Evolutionary conservation across 371 early-diverging fungal genomes (phyloP).

Genomic region (Mucor racemosus): DNA sequence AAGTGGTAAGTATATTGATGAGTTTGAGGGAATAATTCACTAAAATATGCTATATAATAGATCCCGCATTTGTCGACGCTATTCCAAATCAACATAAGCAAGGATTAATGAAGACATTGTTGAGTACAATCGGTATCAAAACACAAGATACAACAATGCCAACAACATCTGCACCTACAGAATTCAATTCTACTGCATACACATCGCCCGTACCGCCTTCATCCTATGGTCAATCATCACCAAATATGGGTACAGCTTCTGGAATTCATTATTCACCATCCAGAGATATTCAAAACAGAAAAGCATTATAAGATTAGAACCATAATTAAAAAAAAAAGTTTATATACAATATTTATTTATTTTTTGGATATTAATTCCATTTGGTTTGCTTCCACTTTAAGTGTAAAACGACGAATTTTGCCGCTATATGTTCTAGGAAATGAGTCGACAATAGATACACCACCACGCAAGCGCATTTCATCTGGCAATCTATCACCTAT

Average conservation of each 20-base stretch:
- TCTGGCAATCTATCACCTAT: no score
- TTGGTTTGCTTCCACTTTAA: no score
- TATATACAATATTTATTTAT: background rate
- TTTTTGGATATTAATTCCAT: no score
- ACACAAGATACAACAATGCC: constrained; percentile 21
- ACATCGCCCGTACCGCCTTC: background rate
- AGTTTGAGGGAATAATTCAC: background rate
- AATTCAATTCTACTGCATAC: background rate
- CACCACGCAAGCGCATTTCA: no score
- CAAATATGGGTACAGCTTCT: constrained; percentile 14
- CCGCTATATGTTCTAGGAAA: no score
- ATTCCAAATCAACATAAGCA: constrained; percentile 27
- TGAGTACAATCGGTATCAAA: constrained; percentile 24
- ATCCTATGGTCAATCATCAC: background rate
- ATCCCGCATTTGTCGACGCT: constrained; percentile 22
- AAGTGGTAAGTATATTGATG: constrained; percentile 36
- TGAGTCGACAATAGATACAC: no score
- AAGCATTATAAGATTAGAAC: constrained; percentile 10
- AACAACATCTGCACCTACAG: background rate
- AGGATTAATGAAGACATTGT: constrained; percentile 25
- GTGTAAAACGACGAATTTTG: no score
- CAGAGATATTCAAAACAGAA: constrained; percentile 28
- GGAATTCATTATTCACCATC: constrained; percentile 16
- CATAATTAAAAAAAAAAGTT: constrained; percentile 51
- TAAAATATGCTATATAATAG: background rate